Percentiles rank a stretch among this genome's conserved stretches.
Conservation (phyloP, 768 basidiomycete species). For the Russula ochroleuca region DNA sequence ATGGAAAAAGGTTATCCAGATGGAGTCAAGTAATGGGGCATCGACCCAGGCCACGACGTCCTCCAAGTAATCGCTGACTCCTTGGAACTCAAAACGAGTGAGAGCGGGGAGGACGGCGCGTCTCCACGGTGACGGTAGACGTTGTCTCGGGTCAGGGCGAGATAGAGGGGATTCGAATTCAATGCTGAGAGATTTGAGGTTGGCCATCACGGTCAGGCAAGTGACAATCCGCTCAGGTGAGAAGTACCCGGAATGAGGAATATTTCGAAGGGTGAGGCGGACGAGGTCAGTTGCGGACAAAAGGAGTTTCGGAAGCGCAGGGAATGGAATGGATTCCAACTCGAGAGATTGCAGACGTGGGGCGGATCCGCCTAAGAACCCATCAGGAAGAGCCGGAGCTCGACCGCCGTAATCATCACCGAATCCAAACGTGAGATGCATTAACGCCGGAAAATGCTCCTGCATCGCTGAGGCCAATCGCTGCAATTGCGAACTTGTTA, state of each 20-base stretch:
- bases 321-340: no score
- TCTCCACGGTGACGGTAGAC: background rate
- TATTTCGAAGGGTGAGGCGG: background rate
- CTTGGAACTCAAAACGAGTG: background rate
- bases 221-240: background rate
- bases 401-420: no score
- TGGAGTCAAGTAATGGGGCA: background rate
- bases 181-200: background rate
- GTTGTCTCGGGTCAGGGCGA: background rate
- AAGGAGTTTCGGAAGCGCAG: no score
- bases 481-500: no score
- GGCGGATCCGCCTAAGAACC: no score
- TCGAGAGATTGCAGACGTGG: no score
- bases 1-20: background rate
- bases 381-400: no score
- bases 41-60: background rate
- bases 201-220: background rate
- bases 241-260: background rate
- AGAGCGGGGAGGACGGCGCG: background rate
- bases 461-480: no score
- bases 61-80: background rate
- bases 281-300: background rate
- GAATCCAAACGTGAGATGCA: no score
- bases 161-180: background rate
- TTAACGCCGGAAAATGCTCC: no score